phyloP scores from a whole-genome alignment of 2,329 filamentous ascomycete genomes.

The Akanthomyces uredinophilus region DNA sequence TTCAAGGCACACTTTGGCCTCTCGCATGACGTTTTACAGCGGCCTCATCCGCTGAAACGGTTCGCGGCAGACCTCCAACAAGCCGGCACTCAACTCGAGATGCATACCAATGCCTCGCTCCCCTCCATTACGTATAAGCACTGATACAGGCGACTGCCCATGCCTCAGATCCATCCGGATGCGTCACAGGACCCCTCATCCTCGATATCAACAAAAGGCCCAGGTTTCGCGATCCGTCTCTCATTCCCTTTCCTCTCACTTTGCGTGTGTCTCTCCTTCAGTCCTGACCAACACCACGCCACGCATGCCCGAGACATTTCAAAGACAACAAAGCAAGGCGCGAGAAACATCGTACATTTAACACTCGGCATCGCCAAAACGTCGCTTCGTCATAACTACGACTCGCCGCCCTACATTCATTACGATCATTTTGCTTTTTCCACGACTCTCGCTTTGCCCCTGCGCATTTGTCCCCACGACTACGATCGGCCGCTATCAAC shows the following conservation, averaged over 20 bases:
- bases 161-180: not conserved
- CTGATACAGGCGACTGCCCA: not conserved
- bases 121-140: not conserved
- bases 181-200: not conserved
- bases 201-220: not conserved
- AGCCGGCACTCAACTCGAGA: not conserved
- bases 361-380: not conserved
- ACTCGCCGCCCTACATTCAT: constrained; percentile 4
- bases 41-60: not conserved
- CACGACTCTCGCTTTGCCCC: not conserved
- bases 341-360: not conserved
- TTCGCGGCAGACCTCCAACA: not conserved
- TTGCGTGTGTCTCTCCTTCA: not conserved
- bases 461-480: not conserved
- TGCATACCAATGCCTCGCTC: not conserved
- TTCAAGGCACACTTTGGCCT: not conserved
- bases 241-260: not conserved
- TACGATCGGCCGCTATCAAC: not conserved
- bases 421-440: not conserved
- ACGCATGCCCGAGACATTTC: constrained; percentile 9
- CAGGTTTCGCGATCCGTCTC: not conserved
- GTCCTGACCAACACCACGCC: not conserved
- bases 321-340: constrained; percentile 13
- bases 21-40: not conserved
- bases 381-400: not conserved